These are phyloP conservation scores for Hibiscus mutabilis DNA, from an alignment of 345 rosid species.

Conservation along the genomic window DNA sequence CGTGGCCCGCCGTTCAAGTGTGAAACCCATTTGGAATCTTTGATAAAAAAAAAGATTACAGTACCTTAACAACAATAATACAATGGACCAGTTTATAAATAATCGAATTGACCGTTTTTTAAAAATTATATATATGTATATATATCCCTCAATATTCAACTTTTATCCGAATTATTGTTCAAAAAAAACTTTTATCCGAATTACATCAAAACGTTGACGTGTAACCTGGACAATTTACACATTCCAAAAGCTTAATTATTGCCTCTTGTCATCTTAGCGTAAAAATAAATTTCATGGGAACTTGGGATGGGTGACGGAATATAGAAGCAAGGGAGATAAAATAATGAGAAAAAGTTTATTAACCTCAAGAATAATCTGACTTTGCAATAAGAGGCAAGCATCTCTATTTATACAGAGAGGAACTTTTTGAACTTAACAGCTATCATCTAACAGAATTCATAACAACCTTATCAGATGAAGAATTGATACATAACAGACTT, in stretches of 20 bases:
- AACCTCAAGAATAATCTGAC: too few relatives aligned
- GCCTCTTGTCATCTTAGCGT: neutral
- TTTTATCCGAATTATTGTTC: neutral
- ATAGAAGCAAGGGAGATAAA: too few relatives aligned
- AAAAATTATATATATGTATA: too few relatives aligned
- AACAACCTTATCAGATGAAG: too few relatives aligned
- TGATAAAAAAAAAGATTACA: slow-evolving; percentile 8
- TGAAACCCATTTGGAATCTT: slow-evolving; percentile 21
- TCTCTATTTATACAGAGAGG: too few relatives aligned
- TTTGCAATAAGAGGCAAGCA: too few relatives aligned
- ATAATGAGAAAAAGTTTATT: too few relatives aligned
- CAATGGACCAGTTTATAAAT: neutral
- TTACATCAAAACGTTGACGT: neutral
- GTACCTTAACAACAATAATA: neutral
- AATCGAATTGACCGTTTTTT: too few relatives aligned
- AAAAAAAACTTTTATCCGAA: neutral
- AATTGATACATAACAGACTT: too few relatives aligned
- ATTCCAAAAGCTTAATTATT: neutral
- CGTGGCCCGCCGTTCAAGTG: slow-evolving; percentile 27
- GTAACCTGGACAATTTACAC: neutral
- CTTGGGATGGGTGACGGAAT: neutral
- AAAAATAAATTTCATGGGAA: neutral
- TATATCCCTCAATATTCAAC: neutral
- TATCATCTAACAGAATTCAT: too few relatives aligned
- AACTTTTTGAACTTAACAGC: too few relatives aligned